Conservation (phyloP, 139 green algal genomes). For the Coelastrella sp. region DNA sequence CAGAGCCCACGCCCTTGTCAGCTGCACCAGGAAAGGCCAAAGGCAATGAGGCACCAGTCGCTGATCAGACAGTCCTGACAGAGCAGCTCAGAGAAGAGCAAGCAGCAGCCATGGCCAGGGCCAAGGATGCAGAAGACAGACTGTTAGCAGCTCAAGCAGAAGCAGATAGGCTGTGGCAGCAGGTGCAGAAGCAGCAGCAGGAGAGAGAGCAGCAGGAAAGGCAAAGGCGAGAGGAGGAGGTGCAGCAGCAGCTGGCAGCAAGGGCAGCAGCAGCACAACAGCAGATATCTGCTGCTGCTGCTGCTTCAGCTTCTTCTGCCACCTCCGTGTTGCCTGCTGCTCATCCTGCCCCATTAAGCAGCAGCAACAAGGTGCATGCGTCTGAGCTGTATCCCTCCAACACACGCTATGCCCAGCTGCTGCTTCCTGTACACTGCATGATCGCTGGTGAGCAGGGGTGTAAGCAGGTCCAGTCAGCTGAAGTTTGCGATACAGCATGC, state of each 20-base stretch:
- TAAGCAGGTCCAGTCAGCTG: no score
- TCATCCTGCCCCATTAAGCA: no score
- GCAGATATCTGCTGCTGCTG: background rate
- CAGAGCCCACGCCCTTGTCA: background rate
- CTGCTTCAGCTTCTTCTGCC: slow-evolving; percentile 18
- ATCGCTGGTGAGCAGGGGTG: background rate
- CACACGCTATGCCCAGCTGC: slow-evolving; percentile 28
- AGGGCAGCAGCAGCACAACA: slow-evolving; percentile 10
- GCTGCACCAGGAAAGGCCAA: slow-evolving; percentile 22
- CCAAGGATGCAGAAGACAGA: background rate
- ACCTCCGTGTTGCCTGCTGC: background rate
- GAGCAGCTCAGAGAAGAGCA: background rate
- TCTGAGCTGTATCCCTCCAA: slow-evolving; percentile 5
- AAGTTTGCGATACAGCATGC: no score
- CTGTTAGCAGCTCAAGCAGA: slow-evolving; percentile 2
- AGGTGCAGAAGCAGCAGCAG: slow-evolving; percentile 20
- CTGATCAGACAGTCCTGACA: background rate
- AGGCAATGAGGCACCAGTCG: background rate
- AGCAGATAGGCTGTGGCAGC: background rate
- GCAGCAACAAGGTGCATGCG: background rate
- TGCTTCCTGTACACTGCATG: background rate
- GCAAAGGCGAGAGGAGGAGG: background rate
- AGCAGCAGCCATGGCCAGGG: slow-evolving; percentile 39
- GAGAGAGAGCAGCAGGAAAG: background rate
- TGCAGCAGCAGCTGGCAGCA: slow-evolving; percentile 20